phyloP scores from a whole-genome alignment of 1,139 yeast species.

The Hyphopichia khmerensis region DNA sequence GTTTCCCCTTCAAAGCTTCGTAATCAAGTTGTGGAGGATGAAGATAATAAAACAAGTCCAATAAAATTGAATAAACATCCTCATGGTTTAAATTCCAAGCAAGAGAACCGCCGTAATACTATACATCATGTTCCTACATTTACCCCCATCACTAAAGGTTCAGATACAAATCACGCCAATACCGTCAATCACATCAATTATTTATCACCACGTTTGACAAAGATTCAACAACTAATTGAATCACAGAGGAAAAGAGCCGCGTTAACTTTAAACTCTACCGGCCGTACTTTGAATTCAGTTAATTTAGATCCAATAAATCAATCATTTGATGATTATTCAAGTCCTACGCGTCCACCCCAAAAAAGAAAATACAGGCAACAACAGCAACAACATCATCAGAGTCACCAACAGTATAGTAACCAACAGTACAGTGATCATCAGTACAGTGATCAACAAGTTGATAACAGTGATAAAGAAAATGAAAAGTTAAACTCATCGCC shows the following conservation, averaged over 20 bases:
- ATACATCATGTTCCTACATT: conserved; percentile 14
- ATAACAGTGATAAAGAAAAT: conserved; percentile 2
- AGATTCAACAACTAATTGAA: not conserved
- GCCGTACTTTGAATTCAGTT: not conserved
- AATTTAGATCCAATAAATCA: not conserved
- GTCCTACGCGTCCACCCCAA: conserved; percentile 3
- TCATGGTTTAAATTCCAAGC: conserved; percentile 47
- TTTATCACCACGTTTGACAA: not conserved
- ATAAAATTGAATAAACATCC: conserved; percentile 29
- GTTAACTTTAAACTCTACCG: not conserved
- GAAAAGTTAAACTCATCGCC: conserved; percentile 4
- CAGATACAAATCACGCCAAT: conserved; percentile 5
- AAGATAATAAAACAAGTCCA: not conserved
- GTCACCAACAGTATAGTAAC: not conserved
- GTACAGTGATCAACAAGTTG: not conserved
- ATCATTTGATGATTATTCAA: conserved; percentile 1
- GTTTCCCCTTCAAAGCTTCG: conserved; percentile 2
- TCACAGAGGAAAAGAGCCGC: not conserved
- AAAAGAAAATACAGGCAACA: not conserved
- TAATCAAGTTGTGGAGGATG: not conserved
- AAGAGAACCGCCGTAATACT: conserved; percentile 27
- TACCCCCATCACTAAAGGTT: not conserved
- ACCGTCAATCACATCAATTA: conserved; percentile 1
- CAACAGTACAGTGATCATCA: not conserved
- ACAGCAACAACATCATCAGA: too few species aligned